Evolutionary conservation across 2,329 filamentous ascomycete species (phyloP), one percentile per base, ranked within the genome.

Genomic region (Sporothrix pallida): DNA sequence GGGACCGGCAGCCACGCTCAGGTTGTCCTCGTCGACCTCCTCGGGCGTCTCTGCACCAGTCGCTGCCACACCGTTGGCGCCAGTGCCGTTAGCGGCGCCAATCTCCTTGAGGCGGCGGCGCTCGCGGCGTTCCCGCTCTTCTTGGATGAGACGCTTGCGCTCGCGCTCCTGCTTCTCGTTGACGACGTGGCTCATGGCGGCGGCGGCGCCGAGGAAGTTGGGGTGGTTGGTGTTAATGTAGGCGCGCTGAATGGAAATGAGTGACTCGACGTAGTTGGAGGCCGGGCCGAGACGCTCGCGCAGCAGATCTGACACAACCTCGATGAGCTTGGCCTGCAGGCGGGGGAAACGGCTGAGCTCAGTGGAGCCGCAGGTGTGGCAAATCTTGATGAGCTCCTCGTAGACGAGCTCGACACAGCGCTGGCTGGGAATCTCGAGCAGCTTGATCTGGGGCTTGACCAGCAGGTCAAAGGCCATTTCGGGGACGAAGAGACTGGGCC

Each of bases 171-270:
- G 94, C 83, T 96, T 97, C 80, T 92, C 95, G 80, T 90, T 93
- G 75, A 99, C 97, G 65, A 99, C 95, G 67, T 96, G 94, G 77
- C 94, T 95, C 96, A 99, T 99, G 76, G 96, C 96, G 50, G 95
- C 95, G 26, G 96, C 95, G 17, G 96, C 96, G 62, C 96, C 96
- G 17, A 98, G 89, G 85, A 99, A 99, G 83, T 99, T 99, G 68
- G 96, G 96, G 81, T 99, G 96, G 80, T 99, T 99, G 58, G 96
- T 99, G 85, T 99, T 99, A 84, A 99, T 98, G 83, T 99, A 99
- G 23, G 96, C 96, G 77, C 96, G 90, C 83, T 99, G 96, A 75
- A 99, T 99, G 37, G 96, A 92, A 77, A 99, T 99, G 75, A 99
- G 87, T 56, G 95, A 98, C 82, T 98, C 96, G 60, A 99, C 96